Base-by-base conservation (phyloP, 768 basidiomycete species). In the Fibroporia radiculosa region DNA sequence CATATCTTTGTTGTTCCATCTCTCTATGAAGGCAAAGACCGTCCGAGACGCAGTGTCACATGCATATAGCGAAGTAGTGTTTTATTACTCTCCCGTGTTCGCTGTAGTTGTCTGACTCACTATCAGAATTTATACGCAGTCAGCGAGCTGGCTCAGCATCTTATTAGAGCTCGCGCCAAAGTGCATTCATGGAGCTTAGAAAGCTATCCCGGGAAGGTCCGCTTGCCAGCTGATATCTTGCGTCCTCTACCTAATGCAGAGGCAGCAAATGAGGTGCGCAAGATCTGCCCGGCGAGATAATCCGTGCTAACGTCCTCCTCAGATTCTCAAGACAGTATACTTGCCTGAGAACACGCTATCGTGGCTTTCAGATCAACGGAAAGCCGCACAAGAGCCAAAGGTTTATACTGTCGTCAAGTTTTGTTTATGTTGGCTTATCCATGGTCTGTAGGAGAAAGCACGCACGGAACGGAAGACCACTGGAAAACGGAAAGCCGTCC, bases 91-190 rank as follows among this genome's bases (percentile, higher is more conserved):
- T 25, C 11, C 38, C 38, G 7, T 39, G 38, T 11, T 10, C n/a
- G 8, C 18, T 14, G 20, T 18, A 31, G 4, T 24, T 26, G 26
- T 22, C 24, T 13, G 2, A 31, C 7, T 26, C 6, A 32, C 3
- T 23, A 16, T 25, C 53, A 96, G 93, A 87, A 90, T 60, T 69
- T 99, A 31, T 98, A 96, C 57, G 73, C 80, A 7, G 70, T 90
- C 47, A 81, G 86, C 52, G 96, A 99, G 55, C 71, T 98, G 6
- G 84, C 95, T 0, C 90, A 96, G 63, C 78, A 89, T 53, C 66
- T 96, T 26, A 84, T 97, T 62, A 85, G 82, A 55, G 65, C 71
- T 1, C 74, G 77, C n/a, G 73, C 80, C 1, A 67, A 78, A 26
- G 45, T 63, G 12, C 76, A 84, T 46, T 72, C 74, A 3, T 97